Evolutionary conservation across 768 basidiomycete genomes (phyloP), one percentile per base, ranked within the genome.

Genomic region (Serendipita sp.): DNA sequence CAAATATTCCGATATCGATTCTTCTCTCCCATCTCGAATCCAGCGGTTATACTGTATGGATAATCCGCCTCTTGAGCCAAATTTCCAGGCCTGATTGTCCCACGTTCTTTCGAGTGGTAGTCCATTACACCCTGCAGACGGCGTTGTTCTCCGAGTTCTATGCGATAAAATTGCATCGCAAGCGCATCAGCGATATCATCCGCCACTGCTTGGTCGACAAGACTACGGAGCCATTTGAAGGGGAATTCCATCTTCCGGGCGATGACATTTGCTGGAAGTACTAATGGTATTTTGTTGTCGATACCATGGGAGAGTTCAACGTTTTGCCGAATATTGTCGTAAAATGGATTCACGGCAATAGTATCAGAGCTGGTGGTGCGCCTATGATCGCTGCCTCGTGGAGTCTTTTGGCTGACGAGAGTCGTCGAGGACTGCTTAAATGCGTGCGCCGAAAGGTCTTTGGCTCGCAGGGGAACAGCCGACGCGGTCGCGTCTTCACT

Each of bases 1-100:
- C 93, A 98, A 63, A 98, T 96, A 71, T 98, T 88, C 64, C 87
- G 85, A 74, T 96, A 98, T 86, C 95, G 78, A 68, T 98, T 98
- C 78, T 96, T 92, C 20, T 83, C 78, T 7, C 95, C 95, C 69
- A 95, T 89, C 74, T 98, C 95, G 9, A 98, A 82, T 1, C 90
- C 95, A 3, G 95, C 95, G 0, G 90, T 95, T 65, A 98, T 98
- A 61, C 89, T 90, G 71, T 86, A 96, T 4, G 92, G 93, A 70
- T 86, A 94, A 62, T 75, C 70, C 34, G 65, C 64, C 42, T 68
- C 63, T 30, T 65, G 61, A 24, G 24, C 31, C 4, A 24, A n/a
- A 28, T 76, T 28, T 7, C 14, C 34, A 14, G 5, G 34, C 34
- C 34, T 20, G 3, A 24, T n/a, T 22, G 22, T 38, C 22, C 33